Evolutionary conservation across 768 basidiomycete species (phyloP).

Genomic region (Termitomyces sp.): DNA sequence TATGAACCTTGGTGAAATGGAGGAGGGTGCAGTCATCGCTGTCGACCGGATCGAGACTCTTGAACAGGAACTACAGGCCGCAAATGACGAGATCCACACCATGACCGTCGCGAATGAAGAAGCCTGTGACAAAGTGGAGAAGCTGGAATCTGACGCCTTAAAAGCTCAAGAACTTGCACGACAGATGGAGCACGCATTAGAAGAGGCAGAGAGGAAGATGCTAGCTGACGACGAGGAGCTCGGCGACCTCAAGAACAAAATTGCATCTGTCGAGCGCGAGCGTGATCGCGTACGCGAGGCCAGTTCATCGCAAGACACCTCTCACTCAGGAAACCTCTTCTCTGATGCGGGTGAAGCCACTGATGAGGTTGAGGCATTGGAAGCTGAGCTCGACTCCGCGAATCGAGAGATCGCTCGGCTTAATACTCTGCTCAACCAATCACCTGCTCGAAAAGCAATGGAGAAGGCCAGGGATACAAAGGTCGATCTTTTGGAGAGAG

Average conservation of each 20-base stretch:
- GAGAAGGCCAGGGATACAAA: slow-evolving; percentile 71
- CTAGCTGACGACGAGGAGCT: slow-evolving; percentile 50
- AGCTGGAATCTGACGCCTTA: slow-evolving; percentile 46
- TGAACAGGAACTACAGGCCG: slow-evolving; percentile 46
- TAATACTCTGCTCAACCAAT: slow-evolving; percentile 60
- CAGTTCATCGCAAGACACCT: slow-evolving; percentile 23
- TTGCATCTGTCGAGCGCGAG: slow-evolving; percentile 55
- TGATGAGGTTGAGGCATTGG: slow-evolving; percentile 59
- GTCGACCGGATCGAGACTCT: slow-evolving; percentile 48
- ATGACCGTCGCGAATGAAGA: slow-evolving; percentile 42
- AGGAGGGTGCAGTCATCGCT: slow-evolving; percentile 51
- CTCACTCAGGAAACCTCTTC: slow-evolving; percentile 18
- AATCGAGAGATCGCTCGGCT: slow-evolving; percentile 71
- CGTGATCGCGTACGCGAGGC: slow-evolving; percentile 35
- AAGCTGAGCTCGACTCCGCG: slow-evolving; percentile 72
- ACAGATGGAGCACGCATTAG: slow-evolving; percentile 73
- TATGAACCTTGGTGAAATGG: slow-evolving; percentile 50
- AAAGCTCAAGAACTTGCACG: slow-evolving; percentile 49
- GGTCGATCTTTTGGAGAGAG: slow-evolving; percentile 70
- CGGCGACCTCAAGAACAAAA: slow-evolving; percentile 41
- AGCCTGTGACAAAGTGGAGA: slow-evolving; percentile 40
- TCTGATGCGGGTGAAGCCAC: slow-evolving; percentile 32
- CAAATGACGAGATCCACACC: slow-evolving; percentile 38
- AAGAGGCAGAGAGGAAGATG: slow-evolving; percentile 71
- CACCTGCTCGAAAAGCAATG: slow-evolving; percentile 71